phyloP scores from a whole-genome alignment of 1,139 yeast genomes.

The Meyerozyma sp. region DNA sequence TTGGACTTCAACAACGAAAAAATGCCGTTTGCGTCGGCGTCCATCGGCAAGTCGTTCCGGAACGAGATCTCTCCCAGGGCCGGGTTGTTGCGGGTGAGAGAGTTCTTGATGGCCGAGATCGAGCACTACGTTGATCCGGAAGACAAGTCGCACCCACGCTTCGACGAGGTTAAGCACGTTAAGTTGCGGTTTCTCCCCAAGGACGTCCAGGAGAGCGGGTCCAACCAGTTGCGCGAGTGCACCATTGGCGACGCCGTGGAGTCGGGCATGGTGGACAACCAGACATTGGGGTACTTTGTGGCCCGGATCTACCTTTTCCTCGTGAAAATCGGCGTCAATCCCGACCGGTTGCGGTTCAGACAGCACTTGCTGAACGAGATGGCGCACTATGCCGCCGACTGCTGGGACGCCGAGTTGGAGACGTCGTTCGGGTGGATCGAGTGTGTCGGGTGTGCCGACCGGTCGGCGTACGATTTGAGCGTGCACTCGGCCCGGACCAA shows the following conservation, averaged over 20 bases:
- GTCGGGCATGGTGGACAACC: slow-evolving; percentile 86
- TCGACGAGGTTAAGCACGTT: slow-evolving; percentile 68
- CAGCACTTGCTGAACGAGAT: slow-evolving; percentile 98
- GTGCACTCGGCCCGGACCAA: slow-evolving; percentile 95
- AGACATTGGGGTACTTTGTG: slow-evolving; percentile 94
- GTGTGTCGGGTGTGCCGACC: slow-evolving; percentile 99
- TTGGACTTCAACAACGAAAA: slow-evolving; percentile 92
- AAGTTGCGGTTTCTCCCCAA: slow-evolving; percentile 78
- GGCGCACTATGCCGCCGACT: slow-evolving; percentile 99
- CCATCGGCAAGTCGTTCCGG: slow-evolving; percentile 97
- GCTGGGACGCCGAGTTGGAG: slow-evolving; percentile 99
- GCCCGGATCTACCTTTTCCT: slow-evolving; percentile 88
- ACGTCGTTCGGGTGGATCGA: slow-evolving; percentile 99
- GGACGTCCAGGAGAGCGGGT: slow-evolving; percentile 81
- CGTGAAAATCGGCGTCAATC: slow-evolving; percentile 84
- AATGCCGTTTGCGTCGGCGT: slow-evolving; percentile 99
- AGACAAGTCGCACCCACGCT: slow-evolving; percentile 77
- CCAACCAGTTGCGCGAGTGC: slow-evolving; percentile 57
- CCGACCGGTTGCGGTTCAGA: slow-evolving; percentile 83
- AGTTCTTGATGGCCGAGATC: slow-evolving; percentile 98
- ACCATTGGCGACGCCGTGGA: slow-evolving; percentile 88
- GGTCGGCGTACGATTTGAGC: slow-evolving; percentile 95
- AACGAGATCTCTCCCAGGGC: slow-evolving; percentile 98
- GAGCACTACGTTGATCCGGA: slow-evolving; percentile 97
- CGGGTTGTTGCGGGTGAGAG: slow-evolving; percentile 95